Evolutionary conservation across 1,139 yeast species (phyloP), one percentile per base, ranked within the genome.

Genomic region (Sugiyamaella xylanicola): DNA sequence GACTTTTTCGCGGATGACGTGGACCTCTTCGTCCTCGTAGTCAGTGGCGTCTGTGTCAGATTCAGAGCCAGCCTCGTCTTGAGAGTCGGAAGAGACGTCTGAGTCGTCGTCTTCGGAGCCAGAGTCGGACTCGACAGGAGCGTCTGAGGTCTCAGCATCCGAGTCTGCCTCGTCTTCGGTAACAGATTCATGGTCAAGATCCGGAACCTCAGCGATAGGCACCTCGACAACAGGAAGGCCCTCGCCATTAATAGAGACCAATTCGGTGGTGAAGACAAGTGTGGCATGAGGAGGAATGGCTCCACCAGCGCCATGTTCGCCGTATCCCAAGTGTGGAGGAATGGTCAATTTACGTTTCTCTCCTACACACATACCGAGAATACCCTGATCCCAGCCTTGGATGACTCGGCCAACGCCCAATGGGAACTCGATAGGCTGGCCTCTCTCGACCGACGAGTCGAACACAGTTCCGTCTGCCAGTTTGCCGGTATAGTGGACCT

Each of bases 331-430:
- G 48, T 79, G 78, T 11, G 93, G 79, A 49, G 96, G 96, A 68
- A 91, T 88, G 42, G 83, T 81, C 65, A 90, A 77, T 64, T 81
- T 83, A 68, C 96, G 82, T 74, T 84, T 80, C 72, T 90, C 97
- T 51, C 96, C 96, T 69, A 87, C 78, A 72, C 97, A 90, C 93
- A 88, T 87, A 53, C 85, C 82, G 25, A 76, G 63, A 42, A 89
- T 76, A 44, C 96, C 96, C 71, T 86, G 83, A 61, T 90, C 96
- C 96, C 96, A 90, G 59, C 96, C 96, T 63, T 78, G 71, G 67
- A 90, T 89, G 48, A 90, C 96, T 67, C 81, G 85, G 17, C 93
- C 92, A 36, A 75, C 73, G 48, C 97, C 97, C 56, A 90, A 74
- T 36, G 74, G 75, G 72, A 90, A 89, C 48, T 78, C 73, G 62